A percentile compares a stretch with the other conserved stretches of the same genome.
Conservation (phyloP, 768 basidiomycete species). For the Suillus lakei region DNA sequence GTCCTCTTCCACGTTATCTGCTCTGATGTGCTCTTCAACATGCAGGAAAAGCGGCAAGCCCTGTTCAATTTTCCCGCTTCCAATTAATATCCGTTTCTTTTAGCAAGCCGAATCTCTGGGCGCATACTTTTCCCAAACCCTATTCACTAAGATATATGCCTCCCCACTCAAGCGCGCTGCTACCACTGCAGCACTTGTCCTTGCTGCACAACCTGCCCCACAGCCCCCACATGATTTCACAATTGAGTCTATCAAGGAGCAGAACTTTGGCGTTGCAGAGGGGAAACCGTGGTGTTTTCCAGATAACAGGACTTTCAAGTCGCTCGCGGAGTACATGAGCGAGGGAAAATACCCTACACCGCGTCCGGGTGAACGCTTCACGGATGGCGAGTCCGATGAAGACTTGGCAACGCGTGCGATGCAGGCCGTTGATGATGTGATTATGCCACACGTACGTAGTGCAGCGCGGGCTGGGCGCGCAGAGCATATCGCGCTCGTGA, state of each 20-base stretch:
- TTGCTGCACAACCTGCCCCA: slow-evolving; percentile 49
- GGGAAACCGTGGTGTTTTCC: slow-evolving; percentile 54
- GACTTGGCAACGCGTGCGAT: slow-evolving; percentile 65
- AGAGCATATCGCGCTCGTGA: slow-evolving; percentile 68
- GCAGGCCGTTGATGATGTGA: slow-evolving; percentile 51
- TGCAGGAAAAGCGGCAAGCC: slow-evolving; percentile 60
- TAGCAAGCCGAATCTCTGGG: slow-evolving; percentile 73
- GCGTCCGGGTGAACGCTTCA: slow-evolving; percentile 54
- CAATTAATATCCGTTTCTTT: neutral
- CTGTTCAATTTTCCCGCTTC: neutral
- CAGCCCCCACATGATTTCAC: slow-evolving; percentile 46
- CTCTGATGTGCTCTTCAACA: slow-evolving; percentile 10
- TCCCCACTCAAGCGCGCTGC: slow-evolving; percentile 70
- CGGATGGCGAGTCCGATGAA: slow-evolving; percentile 71
- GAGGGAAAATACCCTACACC: slow-evolving; percentile 58
- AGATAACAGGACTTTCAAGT: slow-evolving; percentile 17
- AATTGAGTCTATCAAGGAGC: slow-evolving; percentile 61
- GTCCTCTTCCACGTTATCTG: neutral
- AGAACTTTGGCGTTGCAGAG: slow-evolving; percentile 72
- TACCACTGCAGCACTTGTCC: slow-evolving; percentile 63
- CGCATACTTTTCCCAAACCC: slow-evolving; percentile 49
- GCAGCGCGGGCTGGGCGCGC: slow-evolving; percentile 43
- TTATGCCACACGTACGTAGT: slow-evolving; percentile 55
- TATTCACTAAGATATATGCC: slow-evolving; percentile 61
- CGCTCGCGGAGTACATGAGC: slow-evolving; percentile 52